Conservation (phyloP, 495 filamentous ascomycete species). For the Penicillium odoratum region DNA sequence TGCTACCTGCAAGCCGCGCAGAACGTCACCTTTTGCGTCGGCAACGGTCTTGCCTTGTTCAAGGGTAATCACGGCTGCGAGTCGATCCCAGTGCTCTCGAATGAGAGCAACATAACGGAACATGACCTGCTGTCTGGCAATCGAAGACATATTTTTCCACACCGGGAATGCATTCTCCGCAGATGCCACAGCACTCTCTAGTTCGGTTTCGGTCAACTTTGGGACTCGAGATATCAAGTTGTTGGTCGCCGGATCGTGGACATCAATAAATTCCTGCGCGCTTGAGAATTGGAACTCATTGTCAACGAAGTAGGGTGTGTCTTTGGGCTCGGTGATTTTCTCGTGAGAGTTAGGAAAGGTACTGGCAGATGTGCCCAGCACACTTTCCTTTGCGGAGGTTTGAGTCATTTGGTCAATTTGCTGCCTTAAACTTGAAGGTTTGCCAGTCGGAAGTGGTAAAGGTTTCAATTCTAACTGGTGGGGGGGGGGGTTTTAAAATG, state of each 20-base stretch:
- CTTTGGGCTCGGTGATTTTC: neutral
- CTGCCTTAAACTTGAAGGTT: neutral
- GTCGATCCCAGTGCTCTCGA: slow-evolving; percentile 12
- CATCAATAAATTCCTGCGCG: slow-evolving; percentile 10
- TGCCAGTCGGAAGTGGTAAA: neutral
- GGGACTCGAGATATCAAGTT: slow-evolving; percentile 11
- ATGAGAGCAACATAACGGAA: slow-evolving; percentile 11
- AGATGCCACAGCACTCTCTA: slow-evolving; percentile 4
- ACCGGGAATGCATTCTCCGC: slow-evolving; percentile 8
- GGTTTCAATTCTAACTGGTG: neutral
- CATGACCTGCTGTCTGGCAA: slow-evolving; percentile 15
- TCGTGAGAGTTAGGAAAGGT: slow-evolving; percentile 6
- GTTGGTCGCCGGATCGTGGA: slow-evolving; percentile 16
- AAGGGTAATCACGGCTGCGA: slow-evolving; percentile 10
- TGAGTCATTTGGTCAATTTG: neutral
- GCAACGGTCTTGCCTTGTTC: slow-evolving; percentile 15
- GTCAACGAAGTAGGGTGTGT: slow-evolving; percentile 10
- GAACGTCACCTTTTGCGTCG: slow-evolving; percentile 13
- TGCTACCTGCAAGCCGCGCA: slow-evolving; percentile 11
- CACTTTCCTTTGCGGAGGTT: neutral
- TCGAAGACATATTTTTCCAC: slow-evolving; percentile 8
- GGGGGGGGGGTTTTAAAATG: neutral
- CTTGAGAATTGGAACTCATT: slow-evolving; percentile 9
- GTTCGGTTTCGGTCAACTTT: slow-evolving; percentile 6
- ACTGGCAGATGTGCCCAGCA: slow-evolving; percentile 2